These are phyloP conservation scores for Crithidia fasciculata DNA, from an alignment of 208 protist genomes.

Conservation along the genomic window DNA sequence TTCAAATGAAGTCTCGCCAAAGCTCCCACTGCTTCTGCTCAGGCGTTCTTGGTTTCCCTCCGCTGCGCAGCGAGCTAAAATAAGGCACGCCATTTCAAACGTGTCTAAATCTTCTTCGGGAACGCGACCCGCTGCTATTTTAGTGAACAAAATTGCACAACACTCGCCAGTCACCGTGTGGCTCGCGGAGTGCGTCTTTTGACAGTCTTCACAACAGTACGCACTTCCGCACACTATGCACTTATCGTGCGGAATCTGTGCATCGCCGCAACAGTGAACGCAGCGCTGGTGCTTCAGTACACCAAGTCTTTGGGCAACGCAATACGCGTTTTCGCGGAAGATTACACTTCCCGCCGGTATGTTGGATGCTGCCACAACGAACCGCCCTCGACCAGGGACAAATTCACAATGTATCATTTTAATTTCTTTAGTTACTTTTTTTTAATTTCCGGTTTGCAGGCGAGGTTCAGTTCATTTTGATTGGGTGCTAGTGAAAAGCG, in stretches of 20 bases:
- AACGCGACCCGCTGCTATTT: constrained; percentile 11
- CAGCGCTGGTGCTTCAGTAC: constrained; percentile 16
- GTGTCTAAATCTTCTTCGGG: constrained; percentile 39
- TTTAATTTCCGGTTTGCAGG: not conserved
- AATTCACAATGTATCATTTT: constrained; percentile 28
- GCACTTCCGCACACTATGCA: constrained; percentile 23
- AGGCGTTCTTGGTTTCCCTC: constrained; percentile 29
- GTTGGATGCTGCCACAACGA: constrained; percentile 30
- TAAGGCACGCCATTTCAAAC: constrained; percentile 33
- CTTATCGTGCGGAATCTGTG: not conserved
- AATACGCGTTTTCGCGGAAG: constrained; percentile 39
- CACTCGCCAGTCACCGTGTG: constrained; percentile 35
- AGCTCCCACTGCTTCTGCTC: not conserved
- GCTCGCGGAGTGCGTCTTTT: not conserved
- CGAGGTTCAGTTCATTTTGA: constrained; percentile 1
- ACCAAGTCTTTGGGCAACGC: constrained; percentile 24
- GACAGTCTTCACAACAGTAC: constrained; percentile 35
- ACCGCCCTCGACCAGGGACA: constrained; percentile 21
- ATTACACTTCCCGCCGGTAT: constrained; percentile 36
- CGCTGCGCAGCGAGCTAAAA: constrained; percentile 25
- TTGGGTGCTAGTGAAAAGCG: not conserved
- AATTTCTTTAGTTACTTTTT: not conserved
- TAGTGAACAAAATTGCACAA: constrained; percentile 25
- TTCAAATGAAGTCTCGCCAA: constrained; percentile 3
- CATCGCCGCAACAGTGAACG: constrained; percentile 30